Evolutionary conservation across 441 rosid species (phyloP), one percentile per base, ranked within the genome.

Genomic region (Omphalea diandra): DNA sequence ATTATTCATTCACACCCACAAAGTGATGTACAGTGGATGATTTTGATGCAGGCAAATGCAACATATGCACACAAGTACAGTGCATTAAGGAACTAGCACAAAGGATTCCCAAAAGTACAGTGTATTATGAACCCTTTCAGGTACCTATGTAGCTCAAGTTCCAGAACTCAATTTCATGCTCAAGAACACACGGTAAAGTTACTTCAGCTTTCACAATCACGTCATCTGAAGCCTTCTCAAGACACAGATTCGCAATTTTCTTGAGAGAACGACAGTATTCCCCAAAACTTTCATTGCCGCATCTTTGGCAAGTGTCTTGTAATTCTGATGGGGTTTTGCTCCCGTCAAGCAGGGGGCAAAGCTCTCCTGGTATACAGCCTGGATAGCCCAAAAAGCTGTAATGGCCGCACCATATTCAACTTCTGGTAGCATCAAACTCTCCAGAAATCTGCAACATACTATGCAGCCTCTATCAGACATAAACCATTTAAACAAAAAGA

Each of bases 141-240:
- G 69, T 1, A 15, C 61, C 67, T 29, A 81, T 81, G 9, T 55
- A 66, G 76, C 91, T 86, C 94, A 86, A 84, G 78, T 78, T 87
- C 97, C 93, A 90, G 64, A 88, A 90, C 35, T 86, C 86, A 7
- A 88, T 78, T 71, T 88, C 94, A 41, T 76, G 85, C 62, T 82
- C 87, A 33, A 88, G 80, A 64, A 87, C 86, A 17, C 63, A 40
- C 20, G 84, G 71, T 27, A 87, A 72, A 1, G 77, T 71, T 47
- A 54, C 68, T 69, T 88, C 91, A 65, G 93, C 86, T 49, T 80
- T 77, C 4, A 31, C 71, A 1, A 79, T 62, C 32, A 59, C 88
- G 0, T 80, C 85, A 0, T 74, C 33, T 1, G 86, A 71, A 31
- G 90, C 89, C 56, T 84, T 82, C 69, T 70, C 77, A 15, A 87